Conservation (phyloP, 352 stramenopile genomes). For the Saprolegnia diclina region DNA sequence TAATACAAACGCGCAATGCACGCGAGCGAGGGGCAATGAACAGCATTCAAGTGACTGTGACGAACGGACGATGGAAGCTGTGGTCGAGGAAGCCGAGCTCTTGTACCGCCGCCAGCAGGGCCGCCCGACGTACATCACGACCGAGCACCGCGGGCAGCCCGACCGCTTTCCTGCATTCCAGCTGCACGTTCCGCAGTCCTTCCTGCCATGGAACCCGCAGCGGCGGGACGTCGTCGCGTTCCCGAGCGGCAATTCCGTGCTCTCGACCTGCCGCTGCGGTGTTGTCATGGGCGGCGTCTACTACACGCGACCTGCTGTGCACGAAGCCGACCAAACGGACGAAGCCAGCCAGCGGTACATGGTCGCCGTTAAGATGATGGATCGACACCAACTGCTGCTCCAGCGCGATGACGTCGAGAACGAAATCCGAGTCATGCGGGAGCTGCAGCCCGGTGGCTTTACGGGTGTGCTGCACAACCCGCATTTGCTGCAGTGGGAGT, state of each 20-base stretch:
- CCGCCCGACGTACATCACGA: slow-evolving; percentile 45
- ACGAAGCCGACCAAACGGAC: slow-evolving; percentile 27
- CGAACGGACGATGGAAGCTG: slow-evolving; percentile 29
- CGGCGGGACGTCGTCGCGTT: slow-evolving; percentile 63
- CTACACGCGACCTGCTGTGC: slow-evolving; percentile 43
- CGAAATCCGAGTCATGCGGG: slow-evolving; percentile 72
- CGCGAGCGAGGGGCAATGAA: neutral
- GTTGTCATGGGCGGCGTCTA: slow-evolving; percentile 71
- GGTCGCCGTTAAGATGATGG: slow-evolving; percentile 73
- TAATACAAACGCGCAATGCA: neutral
- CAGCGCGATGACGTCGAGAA: slow-evolving; percentile 74
- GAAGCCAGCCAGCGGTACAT: slow-evolving; percentile 35
- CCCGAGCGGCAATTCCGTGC: slow-evolving; percentile 35
- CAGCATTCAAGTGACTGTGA: slow-evolving; percentile 12
- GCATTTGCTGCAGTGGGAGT: slow-evolving; percentile 71
- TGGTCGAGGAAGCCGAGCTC: slow-evolving; percentile 61
- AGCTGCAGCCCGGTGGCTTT: slow-evolving; percentile 64
- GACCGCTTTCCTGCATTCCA: slow-evolving; percentile 62
- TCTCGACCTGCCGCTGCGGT: slow-evolving; percentile 64
- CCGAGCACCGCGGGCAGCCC: slow-evolving; percentile 57
- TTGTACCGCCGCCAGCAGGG: slow-evolving; percentile 66
- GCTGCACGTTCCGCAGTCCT: slow-evolving; percentile 56
- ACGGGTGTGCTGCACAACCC: slow-evolving; percentile 47
- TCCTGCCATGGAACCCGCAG: slow-evolving; percentile 66
- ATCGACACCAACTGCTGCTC: slow-evolving; percentile 54